Conservation (phyloP, 1,139 yeast genomes). For the Saccharomyces hybrid region DNA sequence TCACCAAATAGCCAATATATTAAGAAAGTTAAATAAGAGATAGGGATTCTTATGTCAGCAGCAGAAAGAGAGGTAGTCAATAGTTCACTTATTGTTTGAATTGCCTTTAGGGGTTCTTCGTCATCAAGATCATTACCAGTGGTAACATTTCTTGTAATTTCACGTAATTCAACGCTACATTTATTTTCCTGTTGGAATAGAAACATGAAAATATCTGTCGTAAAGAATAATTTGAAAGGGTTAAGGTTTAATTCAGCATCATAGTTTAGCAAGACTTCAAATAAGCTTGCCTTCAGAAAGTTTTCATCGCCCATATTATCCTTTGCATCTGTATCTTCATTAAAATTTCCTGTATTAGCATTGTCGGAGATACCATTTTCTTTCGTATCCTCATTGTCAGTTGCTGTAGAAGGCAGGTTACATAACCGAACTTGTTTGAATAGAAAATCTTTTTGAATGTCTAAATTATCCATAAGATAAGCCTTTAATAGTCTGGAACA, state of each 20-base stretch:
- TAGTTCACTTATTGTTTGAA: constrained; percentile 76
- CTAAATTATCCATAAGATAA: constrained; percentile 57
- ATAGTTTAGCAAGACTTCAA: constrained; percentile 65
- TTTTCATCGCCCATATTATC: neutral
- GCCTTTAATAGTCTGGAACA: constrained; percentile 61
- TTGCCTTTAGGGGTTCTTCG: constrained; percentile 66
- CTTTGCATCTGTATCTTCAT: neutral
- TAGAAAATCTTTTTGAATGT: constrained; percentile 55
- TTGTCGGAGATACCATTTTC: constrained; percentile 2
- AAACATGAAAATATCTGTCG: constrained; percentile 58
- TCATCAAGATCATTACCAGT: constrained; percentile 60
- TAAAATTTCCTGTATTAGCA: neutral
- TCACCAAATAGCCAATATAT: constrained; percentile 78
- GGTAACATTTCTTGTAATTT: constrained; percentile 46
- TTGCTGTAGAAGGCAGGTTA: constrained; percentile 8
- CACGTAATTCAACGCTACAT: constrained; percentile 27
- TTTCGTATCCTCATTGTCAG: too few relatives aligned
- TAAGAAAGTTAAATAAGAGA: constrained; percentile 72
- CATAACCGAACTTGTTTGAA: constrained; percentile 54
- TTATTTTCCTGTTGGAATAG: constrained; percentile 49
- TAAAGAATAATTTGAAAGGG: constrained; percentile 86
- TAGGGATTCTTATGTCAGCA: constrained; percentile 67
- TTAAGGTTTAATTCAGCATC: constrained; percentile 70
- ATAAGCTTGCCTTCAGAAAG: constrained; percentile 40
- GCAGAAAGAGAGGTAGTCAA: constrained; percentile 57